Base-by-base conservation (phyloP, 2,329 filamentous ascomycete genomes). In the Emmonsia crescens region DNA sequence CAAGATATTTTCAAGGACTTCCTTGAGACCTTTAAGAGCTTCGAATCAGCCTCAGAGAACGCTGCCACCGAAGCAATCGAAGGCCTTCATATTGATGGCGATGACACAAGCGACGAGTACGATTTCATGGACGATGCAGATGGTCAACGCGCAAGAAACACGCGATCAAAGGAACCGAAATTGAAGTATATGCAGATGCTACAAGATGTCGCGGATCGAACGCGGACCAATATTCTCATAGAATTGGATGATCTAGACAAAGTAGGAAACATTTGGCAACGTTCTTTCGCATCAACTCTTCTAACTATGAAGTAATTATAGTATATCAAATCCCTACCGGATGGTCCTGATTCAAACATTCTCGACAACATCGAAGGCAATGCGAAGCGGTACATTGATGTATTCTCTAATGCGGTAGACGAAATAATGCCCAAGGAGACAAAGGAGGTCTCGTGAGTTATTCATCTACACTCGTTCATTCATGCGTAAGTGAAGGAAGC, bases 361-460 rank as follows among this genome's bases (percentile, higher is more conserved):
- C 88, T 96, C 24, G 83, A 89, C 55, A 95, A 89, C 1, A 89
- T 99, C 69, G 89, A 94, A 77, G 83, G 82, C 67, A 99, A 99
- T 76, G 91, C 94, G 19, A 89, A 94, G 71, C 94, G 96, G 74
- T 99, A 99, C 72, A 87, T 97, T 67, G 94, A 99, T 70, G 84
- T 97, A 63, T 77, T 97, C 63, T 93, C 93, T 2, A 83, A 88
- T 66, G 94, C 94, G 8, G 86, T 96, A 52, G 94, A 99, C 77
- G 88, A 86, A 63, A 82, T 89, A 60, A 85, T 99, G 83, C 94
- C 94, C 0, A 80, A 83, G 64, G 88, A 92, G 48, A 88, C 84
- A 16, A 81, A 81, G 60, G 91, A 96, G 66, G 82, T 93, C 67
- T 92, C 84, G 84, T 91, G 81, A 68, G 84, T 71, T 31, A 38